phyloP scores from a whole-genome alignment of 2,329 filamentous ascomycete genomes.

The Colletotrichum graminicola region DNA sequence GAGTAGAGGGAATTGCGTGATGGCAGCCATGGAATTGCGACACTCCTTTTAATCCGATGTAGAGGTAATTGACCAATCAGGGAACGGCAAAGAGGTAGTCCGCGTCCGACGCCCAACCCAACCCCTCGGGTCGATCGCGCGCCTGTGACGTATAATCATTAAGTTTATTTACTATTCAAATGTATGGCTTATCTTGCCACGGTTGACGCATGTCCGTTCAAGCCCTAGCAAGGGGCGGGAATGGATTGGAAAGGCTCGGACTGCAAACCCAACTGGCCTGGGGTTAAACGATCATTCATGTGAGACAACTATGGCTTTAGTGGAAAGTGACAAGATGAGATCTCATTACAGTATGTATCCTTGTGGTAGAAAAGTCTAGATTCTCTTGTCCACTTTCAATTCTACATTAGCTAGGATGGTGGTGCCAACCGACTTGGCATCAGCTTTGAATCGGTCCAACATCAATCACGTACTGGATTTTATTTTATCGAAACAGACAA shows the following conservation, averaged over 20 bases:
- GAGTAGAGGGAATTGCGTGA: constrained; percentile 39
- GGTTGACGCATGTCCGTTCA: background rate
- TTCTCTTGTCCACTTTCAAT: too few species aligned
- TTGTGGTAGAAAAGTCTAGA: background rate
- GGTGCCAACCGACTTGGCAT: background rate
- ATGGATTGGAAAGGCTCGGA: background rate
- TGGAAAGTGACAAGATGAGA: background rate
- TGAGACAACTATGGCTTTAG: background rate
- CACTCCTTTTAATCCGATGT: constrained; percentile 10
- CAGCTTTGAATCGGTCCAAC: background rate
- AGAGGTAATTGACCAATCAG: constrained; percentile 24
- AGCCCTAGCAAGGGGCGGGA: background rate
- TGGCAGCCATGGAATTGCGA: constrained; percentile 42
- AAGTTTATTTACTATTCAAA: background rate
- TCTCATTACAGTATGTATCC: background rate
- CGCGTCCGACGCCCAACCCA: background rate
- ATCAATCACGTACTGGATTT: too few species aligned
- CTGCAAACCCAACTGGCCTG: background rate
- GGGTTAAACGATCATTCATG: too few species aligned
- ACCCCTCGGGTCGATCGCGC: background rate
- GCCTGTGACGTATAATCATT: background rate
- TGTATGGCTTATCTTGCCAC: background rate
- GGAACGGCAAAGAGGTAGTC: constrained; percentile 14
- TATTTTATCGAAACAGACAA: too few species aligned
- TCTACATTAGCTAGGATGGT: background rate